A percentile compares a stretch with the other conserved stretches of the same genome.
phyloP scores from a whole-genome alignment of 176 grass and related monocot genomes.

The Triticum timopheevii region DNA sequence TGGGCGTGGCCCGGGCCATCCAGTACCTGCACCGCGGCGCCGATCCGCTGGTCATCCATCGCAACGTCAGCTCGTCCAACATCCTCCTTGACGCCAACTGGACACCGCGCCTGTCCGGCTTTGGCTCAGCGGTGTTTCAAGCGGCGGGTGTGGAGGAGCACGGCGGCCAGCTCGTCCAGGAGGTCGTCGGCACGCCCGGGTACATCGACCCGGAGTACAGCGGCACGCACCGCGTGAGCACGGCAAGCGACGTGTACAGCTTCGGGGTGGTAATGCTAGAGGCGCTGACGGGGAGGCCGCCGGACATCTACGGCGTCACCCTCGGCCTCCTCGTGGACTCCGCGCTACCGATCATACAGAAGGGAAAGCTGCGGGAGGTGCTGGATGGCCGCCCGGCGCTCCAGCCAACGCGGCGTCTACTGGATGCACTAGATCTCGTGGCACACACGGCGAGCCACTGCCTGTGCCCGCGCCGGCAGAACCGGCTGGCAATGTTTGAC shows the following conservation, averaged over 20 bases:
- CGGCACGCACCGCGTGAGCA: too few relatives aligned
- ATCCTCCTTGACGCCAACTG: background rate
- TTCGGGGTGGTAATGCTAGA: slow-evolving; percentile 65
- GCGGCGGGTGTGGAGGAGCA: background rate
- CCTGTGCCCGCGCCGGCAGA: background rate
- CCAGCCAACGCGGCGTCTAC: background rate
- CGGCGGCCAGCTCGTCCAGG: background rate
- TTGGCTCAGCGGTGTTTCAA: background rate
- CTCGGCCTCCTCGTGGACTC: background rate
- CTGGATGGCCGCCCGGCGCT: background rate
- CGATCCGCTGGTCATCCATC: background rate
- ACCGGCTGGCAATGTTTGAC: background rate
- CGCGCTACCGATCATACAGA: background rate
- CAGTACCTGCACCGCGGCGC: background rate
- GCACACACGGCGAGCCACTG: background rate
- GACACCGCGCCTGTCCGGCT: background rate
- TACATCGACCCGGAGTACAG: background rate
- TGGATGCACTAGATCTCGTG: background rate
- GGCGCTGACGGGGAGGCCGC: slow-evolving; percentile 26
- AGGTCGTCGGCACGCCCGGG: background rate
- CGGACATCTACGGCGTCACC: background rate
- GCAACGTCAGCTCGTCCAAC: slow-evolving; percentile 12
- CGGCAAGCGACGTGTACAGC: slow-evolving; percentile 59
- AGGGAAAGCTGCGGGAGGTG: background rate
- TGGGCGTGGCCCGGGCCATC: background rate